These are phyloP conservation scores for Eucalyptus curtisii DNA, from an alignment of 345 rosid species.

Conservation along the genomic window DNA sequence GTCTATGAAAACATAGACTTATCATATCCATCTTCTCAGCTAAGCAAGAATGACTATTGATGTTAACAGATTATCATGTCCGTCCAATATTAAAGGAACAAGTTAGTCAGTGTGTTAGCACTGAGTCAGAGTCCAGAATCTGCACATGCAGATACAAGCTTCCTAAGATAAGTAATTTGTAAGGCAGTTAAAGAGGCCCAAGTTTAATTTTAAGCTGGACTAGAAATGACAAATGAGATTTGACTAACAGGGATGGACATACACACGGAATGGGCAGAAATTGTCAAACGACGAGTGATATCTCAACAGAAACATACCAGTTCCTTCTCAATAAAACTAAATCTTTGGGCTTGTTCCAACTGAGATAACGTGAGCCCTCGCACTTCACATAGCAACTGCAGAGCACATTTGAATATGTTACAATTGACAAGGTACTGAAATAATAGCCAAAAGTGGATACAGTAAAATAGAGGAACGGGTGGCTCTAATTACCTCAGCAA, in stretches of 20 bases:
- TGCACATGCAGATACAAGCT: neutral
- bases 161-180: neutral
- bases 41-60: neutral
- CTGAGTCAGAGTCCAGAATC: neutral
- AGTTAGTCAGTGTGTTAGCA: neutral
- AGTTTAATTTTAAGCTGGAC: neutral
- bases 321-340: constrained; percentile 28
- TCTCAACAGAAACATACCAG: constrained; percentile 23
- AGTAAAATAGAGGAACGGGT: neutral
- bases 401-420: neutral
- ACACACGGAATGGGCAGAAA: neutral
- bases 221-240: neutral
- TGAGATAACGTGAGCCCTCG: constrained; percentile 27
- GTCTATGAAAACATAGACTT: neutral
- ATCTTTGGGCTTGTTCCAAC: constrained; percentile 17
- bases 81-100: neutral
- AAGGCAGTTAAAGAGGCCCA: neutral
- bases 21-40: neutral
- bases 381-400: constrained; percentile 23
- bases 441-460: neutral
- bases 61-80: neutral
- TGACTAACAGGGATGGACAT: neutral
- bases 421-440: neutral
- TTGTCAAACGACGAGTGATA: neutral
- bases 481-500: constrained; percentile 18